phyloP scores from a whole-genome alignment of 495 filamentous ascomycete species.

The Trichoderma asperelloides region DNA sequence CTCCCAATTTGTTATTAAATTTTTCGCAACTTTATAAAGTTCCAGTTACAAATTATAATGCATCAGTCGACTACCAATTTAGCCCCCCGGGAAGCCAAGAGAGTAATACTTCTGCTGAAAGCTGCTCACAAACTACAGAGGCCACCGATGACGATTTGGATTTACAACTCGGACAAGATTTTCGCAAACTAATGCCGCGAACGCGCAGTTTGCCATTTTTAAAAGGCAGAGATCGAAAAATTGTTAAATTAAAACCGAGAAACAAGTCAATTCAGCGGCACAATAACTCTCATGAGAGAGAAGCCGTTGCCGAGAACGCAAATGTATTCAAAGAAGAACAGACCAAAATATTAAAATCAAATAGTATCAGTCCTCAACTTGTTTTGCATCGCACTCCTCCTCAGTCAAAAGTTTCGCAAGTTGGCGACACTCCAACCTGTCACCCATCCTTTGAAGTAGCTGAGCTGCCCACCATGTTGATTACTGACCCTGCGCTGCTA shows the following conservation, averaged over 20 bases:
- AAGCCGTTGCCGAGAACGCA: neutral
- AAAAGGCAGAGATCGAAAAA: neutral
- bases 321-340: neutral
- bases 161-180: neutral
- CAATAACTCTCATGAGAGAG: neutral
- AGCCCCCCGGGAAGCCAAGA: neutral
- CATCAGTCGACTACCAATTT: neutral
- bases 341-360: no score
- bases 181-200: constrained; percentile 3
- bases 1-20: neutral
- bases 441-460: neutral
- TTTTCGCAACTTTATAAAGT: neutral
- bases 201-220: constrained; percentile 4
- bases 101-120: neutral
- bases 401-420: neutral
- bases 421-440: neutral
- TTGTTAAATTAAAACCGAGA: neutral
- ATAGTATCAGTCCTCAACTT: no score
- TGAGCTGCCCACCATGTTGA: neutral
- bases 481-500: neutral
- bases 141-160: neutral
- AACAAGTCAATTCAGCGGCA: neutral
- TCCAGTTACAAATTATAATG: neutral
- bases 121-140: neutral
- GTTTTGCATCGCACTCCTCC: neutral